Conservation (phyloP, 2,329 filamentous ascomycete genomes). For the Diaporthe amygdali region DNA sequence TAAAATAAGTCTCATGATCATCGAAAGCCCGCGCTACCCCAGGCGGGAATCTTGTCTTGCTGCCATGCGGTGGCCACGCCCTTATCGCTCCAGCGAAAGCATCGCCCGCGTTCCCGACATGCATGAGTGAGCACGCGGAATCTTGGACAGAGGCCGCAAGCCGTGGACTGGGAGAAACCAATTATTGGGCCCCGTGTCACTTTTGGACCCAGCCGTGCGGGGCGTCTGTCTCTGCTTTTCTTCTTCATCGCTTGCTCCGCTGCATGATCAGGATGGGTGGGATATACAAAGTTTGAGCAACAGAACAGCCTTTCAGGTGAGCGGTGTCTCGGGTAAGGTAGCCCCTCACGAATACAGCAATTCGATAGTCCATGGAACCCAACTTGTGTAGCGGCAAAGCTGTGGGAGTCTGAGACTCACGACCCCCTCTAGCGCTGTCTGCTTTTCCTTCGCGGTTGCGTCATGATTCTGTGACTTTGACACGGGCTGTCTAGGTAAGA, state of each 20-base stretch:
- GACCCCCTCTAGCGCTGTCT: background rate
- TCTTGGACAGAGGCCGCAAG: background rate
- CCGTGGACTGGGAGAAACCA: background rate
- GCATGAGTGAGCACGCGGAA: background rate
- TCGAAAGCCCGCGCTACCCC: background rate
- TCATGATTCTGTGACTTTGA: background rate
- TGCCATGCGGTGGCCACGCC: constrained; percentile 4
- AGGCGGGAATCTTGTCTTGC: background rate
- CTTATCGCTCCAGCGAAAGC: background rate
- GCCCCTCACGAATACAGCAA: background rate
- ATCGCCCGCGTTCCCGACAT: background rate
- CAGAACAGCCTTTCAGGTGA: background rate
- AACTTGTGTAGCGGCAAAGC: constrained; percentile 10
- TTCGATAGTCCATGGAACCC: background rate
- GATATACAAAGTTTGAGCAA: background rate
- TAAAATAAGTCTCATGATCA: background rate
- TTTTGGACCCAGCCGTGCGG: background rate
- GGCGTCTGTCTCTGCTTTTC: background rate
- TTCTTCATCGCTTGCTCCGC: background rate
- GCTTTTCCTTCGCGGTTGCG: background rate
- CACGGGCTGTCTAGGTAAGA: background rate
- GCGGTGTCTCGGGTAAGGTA: background rate
- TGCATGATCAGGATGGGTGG: background rate
- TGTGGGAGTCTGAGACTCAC: too few species aligned
- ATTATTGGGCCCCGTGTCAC: constrained; percentile 10